Base-by-base conservation (phyloP, 768 basidiomycete genomes). In the Arthromyces matolae region DNA sequence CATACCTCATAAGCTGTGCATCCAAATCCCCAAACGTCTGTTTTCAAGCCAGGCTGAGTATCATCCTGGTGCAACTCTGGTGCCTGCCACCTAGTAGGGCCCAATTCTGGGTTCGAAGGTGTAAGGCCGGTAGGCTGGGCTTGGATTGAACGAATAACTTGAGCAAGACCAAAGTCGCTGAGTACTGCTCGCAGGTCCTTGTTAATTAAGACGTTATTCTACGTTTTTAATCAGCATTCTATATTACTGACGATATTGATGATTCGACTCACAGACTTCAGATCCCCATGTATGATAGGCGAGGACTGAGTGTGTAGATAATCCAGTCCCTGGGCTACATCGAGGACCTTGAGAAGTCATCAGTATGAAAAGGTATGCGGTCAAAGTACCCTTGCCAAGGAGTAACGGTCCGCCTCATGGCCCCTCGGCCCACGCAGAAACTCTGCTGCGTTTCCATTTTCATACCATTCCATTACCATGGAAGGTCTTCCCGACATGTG, bases 181-280 rank as follows among this genome's bases (percentile, higher is more conserved):
- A 77, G 55, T 27, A 66, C 71, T 24, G 71, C 76, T 7, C 50
- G 64, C 10, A 71, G 70, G 18, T 67, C 61, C 8, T 61, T 63
- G 5, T 73, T 72, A 27, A 77, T 67, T 12, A 77, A 62, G 42
- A 77, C 70, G 45, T 77, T 77, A 19, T 66, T 69, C 76, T 76
- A 9, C n/a, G n/a, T n/a, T n/a, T n/a, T n/a, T 38, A 14, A 18
- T 31, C n/a, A 10, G 32, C 18, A 35, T 13, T 3, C 4, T 22
- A 9, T 3, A 32, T 29, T 9, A 12, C 16, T 18, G 24, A 14
- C 7, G n/a, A 23, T 25, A 23, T 16, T 24, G 2, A n/a, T 27
- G 23, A 16, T 7, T 5, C 14, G 13, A 45, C 61, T 31, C 44
- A 67, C 66, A 25, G 60, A 61, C 57, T 59, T 57, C 18, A 62